Base-by-base conservation (phyloP, 106 monocot genomes). In the Narthecium ossifragum region DNA sequence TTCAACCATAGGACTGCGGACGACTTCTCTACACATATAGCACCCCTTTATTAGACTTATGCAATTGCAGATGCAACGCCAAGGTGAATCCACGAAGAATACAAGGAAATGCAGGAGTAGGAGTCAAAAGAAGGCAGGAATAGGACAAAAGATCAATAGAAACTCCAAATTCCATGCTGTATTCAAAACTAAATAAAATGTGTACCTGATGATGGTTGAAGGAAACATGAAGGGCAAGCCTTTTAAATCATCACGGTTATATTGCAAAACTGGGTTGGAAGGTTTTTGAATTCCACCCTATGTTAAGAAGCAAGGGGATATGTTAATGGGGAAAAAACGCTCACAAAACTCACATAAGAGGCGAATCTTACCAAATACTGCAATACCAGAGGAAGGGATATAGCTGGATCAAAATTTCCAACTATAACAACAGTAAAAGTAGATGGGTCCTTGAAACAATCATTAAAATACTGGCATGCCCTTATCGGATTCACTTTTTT, bases 1-100 rank as follows among this genome's bases (percentile, higher is more conserved):
- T 74, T 98, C 96, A 46, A 98, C 98, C 98, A 98, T 98, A 64
- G 90, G 96, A 57, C 90, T 98, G 62, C 79, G 80, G 1, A 98
- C 96, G 46, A 77, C 72, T 70, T 98, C 96, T 63, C 96, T 98
- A 57, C 55, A 83, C 22, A 67, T 18, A 62, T 38, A 68, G 49
- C 28, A 57, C 6, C 15, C 28, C 11, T 28, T 55, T 13, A 0
- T 15, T n/a, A n/a, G n/a, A n/a, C n/a, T n/a, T n/a, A n/a, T n/a
- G n/a, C n/a, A n/a, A n/a, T n/a, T n/a, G n/a, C n/a, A n/a, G n/a
- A n/a, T n/a, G n/a, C n/a, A n/a, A n/a, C n/a, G n/a, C n/a, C n/a
- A n/a, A n/a, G n/a, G n/a, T n/a, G n/a, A n/a, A n/a, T n/a, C n/a
- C n/a, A n/a, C n/a, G n/a, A n/a, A n/a, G n/a, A n/a, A n/a, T n/a